Conservation (phyloP, 164 flowering plant species). For the Vitis amurensis region DNA sequence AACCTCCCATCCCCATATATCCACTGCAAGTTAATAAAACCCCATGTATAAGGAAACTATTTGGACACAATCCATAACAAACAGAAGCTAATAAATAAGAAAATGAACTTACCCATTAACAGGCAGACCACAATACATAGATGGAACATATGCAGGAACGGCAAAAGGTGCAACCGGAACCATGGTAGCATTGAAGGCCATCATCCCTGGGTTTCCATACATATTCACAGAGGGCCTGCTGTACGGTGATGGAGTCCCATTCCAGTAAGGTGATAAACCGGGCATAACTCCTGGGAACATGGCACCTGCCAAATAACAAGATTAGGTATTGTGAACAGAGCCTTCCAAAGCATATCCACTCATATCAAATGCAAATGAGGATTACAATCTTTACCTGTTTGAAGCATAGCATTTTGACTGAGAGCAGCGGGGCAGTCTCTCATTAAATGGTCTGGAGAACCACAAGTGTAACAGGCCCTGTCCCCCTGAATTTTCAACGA, state of each 20-base stretch:
- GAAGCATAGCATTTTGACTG: conserved; percentile 37
- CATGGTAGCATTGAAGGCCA: conserved; percentile 50
- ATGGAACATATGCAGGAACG: conserved; percentile 45
- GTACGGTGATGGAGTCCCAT: conserved; percentile 37
- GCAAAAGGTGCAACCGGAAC: conserved; percentile 39
- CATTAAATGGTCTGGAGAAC: conserved; percentile 71
- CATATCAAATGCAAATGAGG: background rate
- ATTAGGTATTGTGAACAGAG: background rate
- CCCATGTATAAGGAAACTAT: background rate
- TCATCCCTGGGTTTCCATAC: conserved; percentile 49
- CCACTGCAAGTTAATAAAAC: conserved; percentile 38
- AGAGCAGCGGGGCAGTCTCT: conserved; percentile 68
- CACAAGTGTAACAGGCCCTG: conserved; percentile 76
- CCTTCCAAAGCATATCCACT: background rate
- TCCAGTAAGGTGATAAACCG: conserved; percentile 53
- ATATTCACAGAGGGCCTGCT: conserved; percentile 40
- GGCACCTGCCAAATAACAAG: conserved; percentile 6
- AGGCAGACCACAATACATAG: conserved; percentile 46
- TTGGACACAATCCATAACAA: background rate
- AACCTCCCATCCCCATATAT: conserved; percentile 38
- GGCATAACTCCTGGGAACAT: conserved; percentile 36
- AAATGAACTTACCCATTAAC: conserved; percentile 39
- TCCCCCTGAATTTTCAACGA: conserved; percentile 36
- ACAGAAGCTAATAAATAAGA: background rate
- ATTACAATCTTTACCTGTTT: conserved; percentile 37